Evolutionary conservation across 2,329 filamentous ascomycete species (phyloP), one percentile per base, ranked within the genome.

Genomic region (Acephala macrosclerotiorum): DNA sequence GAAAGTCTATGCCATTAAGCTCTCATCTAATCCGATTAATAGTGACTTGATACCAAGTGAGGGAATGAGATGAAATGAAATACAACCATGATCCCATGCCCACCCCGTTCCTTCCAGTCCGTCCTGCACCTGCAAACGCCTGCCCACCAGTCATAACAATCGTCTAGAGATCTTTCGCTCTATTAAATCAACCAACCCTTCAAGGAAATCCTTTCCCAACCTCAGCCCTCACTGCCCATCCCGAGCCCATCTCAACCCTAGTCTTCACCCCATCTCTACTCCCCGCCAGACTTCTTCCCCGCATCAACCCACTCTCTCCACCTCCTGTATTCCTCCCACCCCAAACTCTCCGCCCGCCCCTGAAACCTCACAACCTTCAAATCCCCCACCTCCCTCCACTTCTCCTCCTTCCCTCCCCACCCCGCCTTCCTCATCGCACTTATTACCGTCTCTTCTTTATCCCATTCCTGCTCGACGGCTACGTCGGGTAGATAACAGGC

Each of bases 381-480:
- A 59, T 92, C 88, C 22, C 78, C 80, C 2, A 97, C 88, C 66
- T 93, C 89, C 71, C 85, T 85, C 95, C 94, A 98, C 47, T 87
- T 85, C 61, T 81, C 81, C 74, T 75, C 80, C 53, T 80, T 78
- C 0, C 93, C 94, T 65, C 85, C 85, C 94, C 94, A 99, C 1
- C 96, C 96, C 0, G 94, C 94, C 84, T 99, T 99, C 66, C 93
- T 86, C 90, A 97, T 96, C 75, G 98, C 80, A 79, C 92, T 96
- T 61, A 94, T 85, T 2, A 99, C 79, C 0, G 95, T 92, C 83
- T 98, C 93, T 77, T 98, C 94, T 79, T 96, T 94, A 12, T 87
- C 92, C 96, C 96, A 99, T 18, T 93, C 94, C 77, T 98, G 96
- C 82, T 99, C 96, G 0, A 86, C 82, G 11, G 95, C 91, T 6